Conservation (phyloP, 352 stramenopile genomes). For the Pseudoperonospora humuli region DNA sequence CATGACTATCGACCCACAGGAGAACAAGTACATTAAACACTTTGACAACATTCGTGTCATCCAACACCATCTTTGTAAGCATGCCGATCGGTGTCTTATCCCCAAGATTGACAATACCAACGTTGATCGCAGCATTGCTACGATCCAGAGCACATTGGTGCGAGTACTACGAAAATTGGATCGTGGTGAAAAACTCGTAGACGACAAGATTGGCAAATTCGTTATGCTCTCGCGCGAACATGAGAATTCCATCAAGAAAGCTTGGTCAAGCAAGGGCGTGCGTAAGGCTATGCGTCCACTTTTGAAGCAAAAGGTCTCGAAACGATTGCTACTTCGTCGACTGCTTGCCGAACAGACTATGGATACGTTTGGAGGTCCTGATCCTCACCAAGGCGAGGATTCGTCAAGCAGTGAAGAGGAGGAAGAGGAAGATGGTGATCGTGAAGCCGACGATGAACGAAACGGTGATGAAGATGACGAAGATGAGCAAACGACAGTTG, state of each 20-base stretch:
- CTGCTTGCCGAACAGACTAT: slow-evolving; percentile 69
- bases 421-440: slow-evolving; percentile 39
- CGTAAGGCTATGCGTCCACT: slow-evolving; percentile 81
- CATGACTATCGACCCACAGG: slow-evolving; percentile 85
- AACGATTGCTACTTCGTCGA: slow-evolving; percentile 64
- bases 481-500: slow-evolving; percentile 71
- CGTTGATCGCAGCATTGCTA: slow-evolving; percentile 77
- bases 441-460: slow-evolving; percentile 34
- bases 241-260: slow-evolving; percentile 84
- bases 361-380: slow-evolving; percentile 21
- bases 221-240: slow-evolving; percentile 81
- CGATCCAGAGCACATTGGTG: slow-evolving; percentile 80
- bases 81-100: slow-evolving; percentile 79
- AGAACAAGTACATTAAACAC: slow-evolving; percentile 89
- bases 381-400: slow-evolving; percentile 37
- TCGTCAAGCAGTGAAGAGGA: slow-evolving; percentile 77
- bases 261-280: slow-evolving; percentile 81
- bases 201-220: slow-evolving; percentile 75
- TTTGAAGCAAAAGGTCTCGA: slow-evolving; percentile 82
- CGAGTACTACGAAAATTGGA: slow-evolving; percentile 75
- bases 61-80: slow-evolving; percentile 78
- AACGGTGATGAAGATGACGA: slow-evolving; percentile 62
- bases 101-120: slow-evolving; percentile 88
- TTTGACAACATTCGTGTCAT: slow-evolving; percentile 89
- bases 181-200: slow-evolving; percentile 62